Percentiles rank a stretch among this genome's conserved stretches.
phyloP scores from a whole-genome alignment of 192 early-diverging fungal genomes.

The Coemansia aciculifera region DNA sequence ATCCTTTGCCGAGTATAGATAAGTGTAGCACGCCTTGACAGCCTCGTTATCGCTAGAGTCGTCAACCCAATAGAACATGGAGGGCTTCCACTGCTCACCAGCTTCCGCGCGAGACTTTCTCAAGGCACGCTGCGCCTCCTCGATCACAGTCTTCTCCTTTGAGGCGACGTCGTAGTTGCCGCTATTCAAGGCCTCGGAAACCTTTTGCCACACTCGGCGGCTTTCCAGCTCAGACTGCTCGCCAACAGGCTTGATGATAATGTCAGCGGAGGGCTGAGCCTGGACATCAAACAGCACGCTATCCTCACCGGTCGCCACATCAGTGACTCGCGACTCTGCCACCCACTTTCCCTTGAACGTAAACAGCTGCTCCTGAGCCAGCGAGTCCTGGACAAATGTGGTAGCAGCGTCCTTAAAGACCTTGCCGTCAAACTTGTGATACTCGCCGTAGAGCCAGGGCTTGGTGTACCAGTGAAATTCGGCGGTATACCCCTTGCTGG shows the following conservation, averaged over 20 bases:
- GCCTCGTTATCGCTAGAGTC: constrained; percentile 43
- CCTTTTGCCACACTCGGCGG: constrained; percentile 68
- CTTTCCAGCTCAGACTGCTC: constrained; percentile 67
- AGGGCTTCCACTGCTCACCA: constrained; percentile 58
- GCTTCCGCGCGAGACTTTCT: constrained; percentile 63
- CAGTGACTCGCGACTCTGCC: constrained; percentile 61
- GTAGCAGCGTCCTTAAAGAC: constrained; percentile 41
- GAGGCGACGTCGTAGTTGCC: constrained; percentile 72
- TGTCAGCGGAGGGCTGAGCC: constrained; percentile 56
- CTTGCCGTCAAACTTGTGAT: constrained; percentile 72
- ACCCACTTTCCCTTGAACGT: constrained; percentile 69
- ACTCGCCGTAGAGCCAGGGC: constrained; percentile 78
- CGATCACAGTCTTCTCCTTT: constrained; percentile 68
- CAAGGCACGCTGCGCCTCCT: constrained; percentile 64
- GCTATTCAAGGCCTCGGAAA: constrained; percentile 64
- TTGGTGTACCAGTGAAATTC: constrained; percentile 73
- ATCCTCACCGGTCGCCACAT: constrained; percentile 55
- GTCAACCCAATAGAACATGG: constrained; percentile 51
- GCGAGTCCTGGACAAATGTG: constrained; percentile 21
- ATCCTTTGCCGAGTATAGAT: constrained; percentile 46
- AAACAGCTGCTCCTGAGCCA: constrained; percentile 37
- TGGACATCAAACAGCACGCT: constrained; percentile 63
- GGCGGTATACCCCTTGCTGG: constrained; percentile 56
- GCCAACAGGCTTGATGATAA: constrained; percentile 57
- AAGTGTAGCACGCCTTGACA: constrained; percentile 38